Conservation (phyloP, 1,284 basidiomycete species). For the Ganoderma boninense region DNA sequence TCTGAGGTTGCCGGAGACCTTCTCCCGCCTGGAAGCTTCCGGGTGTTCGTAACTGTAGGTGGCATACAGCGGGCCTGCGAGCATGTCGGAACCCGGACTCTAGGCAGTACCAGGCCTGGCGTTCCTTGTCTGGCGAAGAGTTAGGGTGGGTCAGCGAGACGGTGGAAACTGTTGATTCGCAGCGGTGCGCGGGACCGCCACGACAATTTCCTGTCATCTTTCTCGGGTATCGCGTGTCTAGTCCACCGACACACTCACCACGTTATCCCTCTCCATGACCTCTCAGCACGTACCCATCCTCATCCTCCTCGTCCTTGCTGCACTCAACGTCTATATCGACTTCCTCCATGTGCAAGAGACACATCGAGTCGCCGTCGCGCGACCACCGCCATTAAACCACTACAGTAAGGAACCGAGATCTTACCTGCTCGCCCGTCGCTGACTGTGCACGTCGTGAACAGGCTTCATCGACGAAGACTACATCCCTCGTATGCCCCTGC, state of each 20-base stretch:
- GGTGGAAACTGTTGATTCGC: not conserved
- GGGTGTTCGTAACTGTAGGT: not conserved
- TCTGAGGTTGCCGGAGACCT: not conserved
- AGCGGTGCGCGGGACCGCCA: slow-evolving; percentile 2
- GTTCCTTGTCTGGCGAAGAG: not conserved
- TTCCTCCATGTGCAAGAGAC: slow-evolving; percentile 24
- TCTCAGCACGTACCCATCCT: slow-evolving; percentile 15
- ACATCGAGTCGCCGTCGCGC: slow-evolving; percentile 15
- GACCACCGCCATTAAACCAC: slow-evolving; percentile 22
- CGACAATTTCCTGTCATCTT: not conserved
- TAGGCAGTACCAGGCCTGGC: not conserved
- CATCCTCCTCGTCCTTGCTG: slow-evolving; percentile 16
- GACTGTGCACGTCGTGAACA: not conserved
- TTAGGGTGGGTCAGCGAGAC: not conserved
- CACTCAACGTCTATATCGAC: slow-evolving; percentile 25
- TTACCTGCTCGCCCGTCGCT: not conserved
- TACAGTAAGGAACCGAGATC: slow-evolving; percentile 21
- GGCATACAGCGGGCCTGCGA: not conserved
- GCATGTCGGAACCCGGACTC: not conserved
- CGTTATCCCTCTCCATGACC: slow-evolving; percentile 17
- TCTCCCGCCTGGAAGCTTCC: not conserved
- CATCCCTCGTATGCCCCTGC: slow-evolving; percentile 29
- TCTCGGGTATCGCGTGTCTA: not conserved
- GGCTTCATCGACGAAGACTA: slow-evolving; percentile 33
- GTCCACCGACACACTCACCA: not conserved